Base-by-base conservation (phyloP, 2,329 filamentous ascomycete genomes). In the Gremmenia infestans region DNA sequence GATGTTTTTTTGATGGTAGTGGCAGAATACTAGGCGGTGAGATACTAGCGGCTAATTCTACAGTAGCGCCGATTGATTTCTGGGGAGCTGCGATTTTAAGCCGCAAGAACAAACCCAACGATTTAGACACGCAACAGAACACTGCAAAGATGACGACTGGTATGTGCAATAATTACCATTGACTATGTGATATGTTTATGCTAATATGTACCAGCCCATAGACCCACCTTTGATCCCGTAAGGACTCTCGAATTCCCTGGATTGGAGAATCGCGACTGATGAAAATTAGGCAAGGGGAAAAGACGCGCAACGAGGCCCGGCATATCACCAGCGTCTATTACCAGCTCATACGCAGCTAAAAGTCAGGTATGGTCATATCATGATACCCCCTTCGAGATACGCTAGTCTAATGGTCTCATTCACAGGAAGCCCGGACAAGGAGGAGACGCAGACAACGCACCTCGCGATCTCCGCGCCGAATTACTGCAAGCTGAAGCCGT, bases 271-370 rank as follows among this genome's bases (percentile, higher is more conserved):
- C 3, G 19, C 19, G 19, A 22, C 19, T 22, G 19, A 22, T 3
- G 19, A 22, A 22, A 2, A 22, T 2, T 22, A 22, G 88, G 92
- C 93, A 43, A 85, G 87, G 71, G 94, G 94, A 71, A 97, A 97
- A 79, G 94, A 99, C 74, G 91, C 92, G 67, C 87, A 91, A 58
- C 88, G 91, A 68, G 94, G 94, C 48, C 89, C 91, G 50, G 93
- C 91, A 66, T 97, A 97, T 77, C 94, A 99, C 72, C 93, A 97
- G 74, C 88, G 94, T 66, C 87, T 97, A 15, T 86, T 97, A 14
- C 93, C 94, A 36, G 94, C 94, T 35, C 88, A 99, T 73, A 97
- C 90, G 12, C 86, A 90, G 62, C 86, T 99, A 70, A 99, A 99
- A 76, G 88, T 87, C 70, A 84, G 91, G 78, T 86, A 81, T 37